A percentile compares a stretch with the other conserved stretches of the same genome.
These are phyloP conservation scores for Hibiscus syriacus DNA, from an alignment of 345 rosid species.

Conservation along the genomic window DNA sequence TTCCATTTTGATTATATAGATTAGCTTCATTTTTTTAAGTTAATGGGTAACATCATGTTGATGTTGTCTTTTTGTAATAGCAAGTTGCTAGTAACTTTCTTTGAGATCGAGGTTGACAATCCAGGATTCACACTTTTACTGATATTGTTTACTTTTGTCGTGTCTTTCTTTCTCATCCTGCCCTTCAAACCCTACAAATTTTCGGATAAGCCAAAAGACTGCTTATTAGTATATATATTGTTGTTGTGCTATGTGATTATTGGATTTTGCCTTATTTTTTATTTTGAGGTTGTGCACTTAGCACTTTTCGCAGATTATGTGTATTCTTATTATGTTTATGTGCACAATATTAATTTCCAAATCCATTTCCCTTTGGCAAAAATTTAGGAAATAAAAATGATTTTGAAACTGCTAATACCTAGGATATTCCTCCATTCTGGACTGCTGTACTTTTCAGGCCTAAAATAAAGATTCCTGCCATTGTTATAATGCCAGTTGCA, in stretches of 20 bases:
- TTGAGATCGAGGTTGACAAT: neutral
- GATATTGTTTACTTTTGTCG: neutral
- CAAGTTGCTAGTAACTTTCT: neutral
- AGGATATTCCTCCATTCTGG: constrained; percentile 9
- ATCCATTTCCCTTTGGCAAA: neutral
- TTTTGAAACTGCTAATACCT: neutral
- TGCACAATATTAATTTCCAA: neutral
- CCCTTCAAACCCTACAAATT: neutral
- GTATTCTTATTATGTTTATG: neutral
- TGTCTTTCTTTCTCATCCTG: neutral
- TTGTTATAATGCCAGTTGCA: constrained; percentile 78
- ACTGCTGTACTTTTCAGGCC: constrained; percentile 59
- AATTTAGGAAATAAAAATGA: neutral
- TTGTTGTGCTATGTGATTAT: neutral
- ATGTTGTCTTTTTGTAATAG: neutral
- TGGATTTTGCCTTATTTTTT: neutral
- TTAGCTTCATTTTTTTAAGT: neutral
- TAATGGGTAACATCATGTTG: neutral
- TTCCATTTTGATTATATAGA: neutral
- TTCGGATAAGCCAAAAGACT: neutral
- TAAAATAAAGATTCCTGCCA: constrained; percentile 70
- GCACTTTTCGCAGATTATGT: neutral
- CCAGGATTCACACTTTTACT: neutral
- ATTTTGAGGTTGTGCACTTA: neutral
- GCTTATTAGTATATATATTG: neutral